Percentiles rank a stretch among this genome's conserved stretches.
Evolutionary conservation across 495 filamentous ascomycete species (phyloP).

Genomic region (Chaetomium cochliodes): DNA sequence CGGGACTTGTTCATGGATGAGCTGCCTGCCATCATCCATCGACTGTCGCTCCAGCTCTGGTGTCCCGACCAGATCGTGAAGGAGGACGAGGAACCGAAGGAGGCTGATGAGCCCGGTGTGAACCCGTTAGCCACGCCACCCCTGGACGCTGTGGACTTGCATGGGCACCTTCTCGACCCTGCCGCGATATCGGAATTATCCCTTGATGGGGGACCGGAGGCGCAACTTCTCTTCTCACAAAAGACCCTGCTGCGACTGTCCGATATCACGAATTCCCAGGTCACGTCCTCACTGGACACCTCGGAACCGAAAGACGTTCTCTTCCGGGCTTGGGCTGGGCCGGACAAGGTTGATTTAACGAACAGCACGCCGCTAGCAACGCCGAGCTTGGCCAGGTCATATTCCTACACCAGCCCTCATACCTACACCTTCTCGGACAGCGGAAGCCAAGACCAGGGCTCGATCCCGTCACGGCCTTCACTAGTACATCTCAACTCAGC

Average conservation of each 20-base stretch:
- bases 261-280: conserved; percentile 74
- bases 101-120: conserved; percentile 53
- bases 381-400: conserved; percentile 55
- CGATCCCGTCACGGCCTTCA: conserved; percentile 48
- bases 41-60: conserved; percentile 85
- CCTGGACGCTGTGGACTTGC: conserved; percentile 70
- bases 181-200: conserved; percentile 71
- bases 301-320: conserved; percentile 78
- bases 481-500: conserved; percentile 50
- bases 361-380: conserved; percentile 56
- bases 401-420: conserved; percentile 61
- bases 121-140: conserved; percentile 81
- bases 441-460: conserved; percentile 50
- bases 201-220: conserved; percentile 70
- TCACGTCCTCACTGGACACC: conserved; percentile 84
- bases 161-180: conserved; percentile 72
- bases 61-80: conserved; percentile 76
- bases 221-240: conserved; percentile 82
- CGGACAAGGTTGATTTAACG: conserved; percentile 64
- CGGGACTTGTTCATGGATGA: conserved; percentile 96
- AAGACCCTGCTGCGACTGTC: conserved; percentile 80
- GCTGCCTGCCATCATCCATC: conserved; percentile 91
- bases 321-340: conserved; percentile 86
- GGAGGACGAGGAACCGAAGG: conserved; percentile 50
- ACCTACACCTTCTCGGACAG: conserved; percentile 62